phyloP scores from a whole-genome alignment of 2,329 filamentous ascomycete genomes.

The Verticillium tricorpus region DNA sequence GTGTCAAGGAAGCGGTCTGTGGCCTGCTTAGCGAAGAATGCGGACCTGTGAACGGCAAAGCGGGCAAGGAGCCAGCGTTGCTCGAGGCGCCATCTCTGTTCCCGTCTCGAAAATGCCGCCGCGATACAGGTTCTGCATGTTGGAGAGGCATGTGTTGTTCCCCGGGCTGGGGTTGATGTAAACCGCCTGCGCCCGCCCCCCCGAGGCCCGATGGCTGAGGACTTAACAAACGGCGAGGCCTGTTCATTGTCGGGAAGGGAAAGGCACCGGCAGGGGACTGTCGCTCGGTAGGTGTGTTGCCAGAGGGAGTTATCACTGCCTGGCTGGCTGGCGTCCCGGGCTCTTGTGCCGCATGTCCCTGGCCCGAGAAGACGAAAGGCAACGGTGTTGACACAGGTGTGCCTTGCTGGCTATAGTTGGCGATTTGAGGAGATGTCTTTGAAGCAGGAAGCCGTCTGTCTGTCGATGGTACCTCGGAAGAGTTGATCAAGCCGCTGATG shows the following conservation, averaged over 20 bases:
- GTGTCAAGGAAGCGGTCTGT: constrained; percentile 18
- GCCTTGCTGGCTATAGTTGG: constrained; percentile 12
- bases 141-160: neutral
- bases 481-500: constrained; percentile 34
- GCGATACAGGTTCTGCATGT: constrained; percentile 2
- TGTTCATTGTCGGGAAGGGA: constrained; percentile 24
- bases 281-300: constrained; percentile 24
- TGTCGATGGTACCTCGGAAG: constrained; percentile 20
- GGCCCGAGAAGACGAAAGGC: constrained; percentile 16
- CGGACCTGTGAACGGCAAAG: constrained; percentile 6
- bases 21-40: constrained; percentile 11
- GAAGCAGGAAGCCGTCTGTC: constrained; percentile 12
- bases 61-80: neutral
- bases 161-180: neutral
- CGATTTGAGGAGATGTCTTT: constrained; percentile 9
- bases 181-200: neutral
- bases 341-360: constrained; percentile 26
- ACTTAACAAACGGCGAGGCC: constrained; percentile 15
- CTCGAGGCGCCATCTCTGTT: neutral
- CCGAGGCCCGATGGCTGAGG: neutral
- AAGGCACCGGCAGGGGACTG: constrained; percentile 24
- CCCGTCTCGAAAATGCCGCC: neutral
- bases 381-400: constrained; percentile 11
- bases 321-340: constrained; percentile 23
- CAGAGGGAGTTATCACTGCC: constrained; percentile 18